Evolutionary conservation across 2,329 filamentous ascomycete genomes (phyloP).

Genomic region (Metarhizium guizhouense): DNA sequence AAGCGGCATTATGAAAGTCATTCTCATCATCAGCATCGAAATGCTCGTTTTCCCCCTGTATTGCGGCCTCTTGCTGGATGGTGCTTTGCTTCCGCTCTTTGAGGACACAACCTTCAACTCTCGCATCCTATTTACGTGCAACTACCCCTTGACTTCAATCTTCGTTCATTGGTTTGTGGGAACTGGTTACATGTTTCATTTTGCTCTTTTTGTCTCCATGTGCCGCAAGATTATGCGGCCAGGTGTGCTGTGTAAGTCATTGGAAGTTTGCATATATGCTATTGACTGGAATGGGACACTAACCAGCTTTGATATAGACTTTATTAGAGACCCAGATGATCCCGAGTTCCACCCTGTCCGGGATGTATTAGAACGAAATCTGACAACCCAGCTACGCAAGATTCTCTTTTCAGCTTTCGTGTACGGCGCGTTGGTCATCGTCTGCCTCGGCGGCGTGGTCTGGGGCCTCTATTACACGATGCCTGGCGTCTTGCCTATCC

Average conservation of each 20-base stretch:
- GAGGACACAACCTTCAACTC: slow-evolving; percentile 69
- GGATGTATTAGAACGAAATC: slow-evolving; percentile 87
- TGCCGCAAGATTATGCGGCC: slow-evolving; percentile 95
- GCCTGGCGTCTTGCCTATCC: slow-evolving; percentile 71
- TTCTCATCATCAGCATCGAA: slow-evolving; percentile 96
- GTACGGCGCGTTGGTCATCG: slow-evolving; percentile 83
- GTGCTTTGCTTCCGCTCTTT: slow-evolving; percentile 83
- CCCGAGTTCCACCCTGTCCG: slow-evolving; percentile 96
- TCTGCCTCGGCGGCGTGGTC: slow-evolving; percentile 91
- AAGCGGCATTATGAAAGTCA: slow-evolving; percentile 94
- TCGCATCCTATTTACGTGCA: slow-evolving; percentile 66
- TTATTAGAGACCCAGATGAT: slow-evolving; percentile 96
- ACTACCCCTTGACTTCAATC: slow-evolving; percentile 78
- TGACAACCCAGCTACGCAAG: slow-evolving; percentile 88
- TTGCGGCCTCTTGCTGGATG: slow-evolving; percentile 82
- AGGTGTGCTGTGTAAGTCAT: slow-evolving; percentile 76
- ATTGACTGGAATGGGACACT: not conserved
- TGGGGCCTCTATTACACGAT: slow-evolving; percentile 72
- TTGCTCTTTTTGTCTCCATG: slow-evolving; percentile 97
- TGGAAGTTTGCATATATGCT: not conserved
- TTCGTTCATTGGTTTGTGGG: slow-evolving; percentile 99
- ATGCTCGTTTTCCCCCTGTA: slow-evolving; percentile 97
- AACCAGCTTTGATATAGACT: slow-evolving; percentile 45
- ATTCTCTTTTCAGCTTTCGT: slow-evolving; percentile 94
- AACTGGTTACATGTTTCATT: slow-evolving; percentile 99